Conservation (phyloP, 2,329 filamentous ascomycete species). For the Penicillium olsonii region DNA sequence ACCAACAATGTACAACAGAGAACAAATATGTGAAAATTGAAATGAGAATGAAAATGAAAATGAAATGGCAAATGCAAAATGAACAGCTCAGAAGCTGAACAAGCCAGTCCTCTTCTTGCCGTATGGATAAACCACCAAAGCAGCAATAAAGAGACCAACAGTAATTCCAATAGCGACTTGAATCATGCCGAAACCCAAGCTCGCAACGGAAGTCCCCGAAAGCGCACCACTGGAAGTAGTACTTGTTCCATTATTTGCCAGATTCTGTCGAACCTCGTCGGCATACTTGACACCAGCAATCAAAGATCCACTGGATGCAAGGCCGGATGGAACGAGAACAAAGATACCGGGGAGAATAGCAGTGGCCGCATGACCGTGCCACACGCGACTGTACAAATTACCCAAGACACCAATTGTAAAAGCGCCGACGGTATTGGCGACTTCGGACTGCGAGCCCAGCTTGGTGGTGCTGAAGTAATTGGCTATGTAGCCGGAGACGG, state of each 20-base stretch:
- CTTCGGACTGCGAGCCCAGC: constrained; percentile 71
- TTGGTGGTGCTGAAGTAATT: constrained; percentile 73
- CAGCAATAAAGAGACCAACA: constrained; percentile 51
- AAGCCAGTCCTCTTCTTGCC: constrained; percentile 52
- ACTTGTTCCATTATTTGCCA: constrained; percentile 27
- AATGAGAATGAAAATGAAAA: no score
- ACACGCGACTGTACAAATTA: constrained; percentile 72
- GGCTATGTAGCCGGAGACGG: constrained; percentile 72
- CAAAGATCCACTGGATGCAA: constrained; percentile 61
- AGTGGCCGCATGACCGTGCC: constrained; percentile 80
- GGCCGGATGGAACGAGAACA: constrained; percentile 63
- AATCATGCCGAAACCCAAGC: constrained; percentile 52
- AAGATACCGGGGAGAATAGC: constrained; percentile 90
- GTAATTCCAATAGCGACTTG: constrained; percentile 54
- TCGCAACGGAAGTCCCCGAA: constrained; percentile 45
- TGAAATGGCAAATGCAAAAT: not conserved
- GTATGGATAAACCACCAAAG: constrained; percentile 50
- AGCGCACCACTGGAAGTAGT: constrained; percentile 18
- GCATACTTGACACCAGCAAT: constrained; percentile 61
- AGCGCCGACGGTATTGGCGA: constrained; percentile 77
- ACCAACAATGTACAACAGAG: not conserved
- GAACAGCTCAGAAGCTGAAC: constrained; percentile 45
- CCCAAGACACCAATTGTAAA: constrained; percentile 78
- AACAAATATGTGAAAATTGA: not conserved
- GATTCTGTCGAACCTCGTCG: constrained; percentile 51